Percentiles rank a stretch among this genome's conserved stretches.
These are phyloP conservation scores for Plasmodium fragile DNA, from an alignment of 169 alveolate species.

Conservation along the genomic window DNA sequence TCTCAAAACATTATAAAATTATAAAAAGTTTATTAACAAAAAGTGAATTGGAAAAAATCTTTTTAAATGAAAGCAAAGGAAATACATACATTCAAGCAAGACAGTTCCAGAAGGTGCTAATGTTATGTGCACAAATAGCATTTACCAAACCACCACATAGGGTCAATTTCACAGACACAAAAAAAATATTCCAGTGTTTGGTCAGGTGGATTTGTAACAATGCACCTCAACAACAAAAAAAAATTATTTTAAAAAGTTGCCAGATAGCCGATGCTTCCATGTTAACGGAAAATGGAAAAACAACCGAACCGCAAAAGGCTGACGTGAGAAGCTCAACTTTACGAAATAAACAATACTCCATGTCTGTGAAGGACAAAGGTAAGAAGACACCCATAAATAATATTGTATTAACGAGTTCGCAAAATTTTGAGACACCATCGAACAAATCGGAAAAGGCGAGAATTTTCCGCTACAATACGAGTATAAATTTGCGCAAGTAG, in stretches of 20 bases:
- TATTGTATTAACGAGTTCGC: not conserved
- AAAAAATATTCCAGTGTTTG: conserved; percentile 27
- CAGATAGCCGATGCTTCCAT: not conserved
- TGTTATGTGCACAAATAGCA: conserved; percentile 56
- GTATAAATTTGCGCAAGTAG: conserved; percentile 6
- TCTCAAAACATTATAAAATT: conserved; percentile 58
- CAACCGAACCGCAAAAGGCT: not conserved
- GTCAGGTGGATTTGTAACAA: conserved; percentile 37
- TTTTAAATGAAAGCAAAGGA: conserved; percentile 65
- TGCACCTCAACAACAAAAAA: conserved; percentile 48
- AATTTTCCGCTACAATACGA: conserved; percentile 13
- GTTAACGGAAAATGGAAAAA: conserved; percentile 7
- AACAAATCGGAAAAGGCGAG: not conserved
- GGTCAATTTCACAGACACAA: conserved; percentile 50
- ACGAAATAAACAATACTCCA: conserved; percentile 28
- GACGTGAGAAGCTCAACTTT: not conserved
- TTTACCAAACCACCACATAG: conserved; percentile 73
- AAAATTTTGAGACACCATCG: not conserved
- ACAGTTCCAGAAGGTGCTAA: conserved; percentile 51
- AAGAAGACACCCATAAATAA: not conserved
- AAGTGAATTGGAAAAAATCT: conserved; percentile 58
- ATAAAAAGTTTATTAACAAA: conserved; percentile 55
- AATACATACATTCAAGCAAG: conserved; percentile 26
- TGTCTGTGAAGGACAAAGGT: conserved; percentile 2
- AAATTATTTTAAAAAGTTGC: not conserved